Evolutionary conservation across 208 protist species (phyloP), one percentile per base, ranked within the genome.

Genomic region (Angomonas ambiguus): DNA sequence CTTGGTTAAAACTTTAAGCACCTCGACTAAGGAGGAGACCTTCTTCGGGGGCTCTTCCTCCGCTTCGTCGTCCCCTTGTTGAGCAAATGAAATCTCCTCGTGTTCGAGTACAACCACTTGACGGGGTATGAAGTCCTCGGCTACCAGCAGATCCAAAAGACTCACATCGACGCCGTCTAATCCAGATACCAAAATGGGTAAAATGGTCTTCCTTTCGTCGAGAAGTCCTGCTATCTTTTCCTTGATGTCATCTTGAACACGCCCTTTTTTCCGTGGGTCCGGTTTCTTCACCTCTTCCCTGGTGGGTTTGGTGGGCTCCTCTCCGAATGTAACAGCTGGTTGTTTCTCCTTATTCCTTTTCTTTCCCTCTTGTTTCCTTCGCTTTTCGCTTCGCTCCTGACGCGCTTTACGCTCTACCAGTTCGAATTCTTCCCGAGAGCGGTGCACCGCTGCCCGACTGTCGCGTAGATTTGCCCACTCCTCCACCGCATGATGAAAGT

Each of bases 301-400:
- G 11, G 22, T n/a, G 2, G 10, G 2, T 2, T 48, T 24, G 11
- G 18, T 51, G 31, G 35, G 35, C 8, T 30, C 57, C 8, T 51
- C 61, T 3, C 42, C 56, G 45, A 31, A 61, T 22, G 45, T 56
- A 6, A 34, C 20, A 18, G 35, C 48, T 41, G n/a, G 13, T 16
- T 34, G 56, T 71, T 38, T 74, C 60, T 25, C 59, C 68, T 73
- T 77, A 16, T 74, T 80, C 53, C 69, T 73, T 53, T 71, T 80
- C 1, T 69, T 74, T 27, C 75, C 81, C 66, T 87, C 91, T 20
- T 51, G 16, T 65, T 77, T 76, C 31, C 64, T 38, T 11, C 83
- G 81, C 66, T 85, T 83, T 74, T 88, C 87, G 28, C 77, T 27
- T 1, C 87, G 76, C 31, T 92, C 83, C 30, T 76, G 75, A 28